Evolutionary conservation across 306 rosid genomes (phyloP).

Genomic region (Elaeagnus macrophylla): DNA sequence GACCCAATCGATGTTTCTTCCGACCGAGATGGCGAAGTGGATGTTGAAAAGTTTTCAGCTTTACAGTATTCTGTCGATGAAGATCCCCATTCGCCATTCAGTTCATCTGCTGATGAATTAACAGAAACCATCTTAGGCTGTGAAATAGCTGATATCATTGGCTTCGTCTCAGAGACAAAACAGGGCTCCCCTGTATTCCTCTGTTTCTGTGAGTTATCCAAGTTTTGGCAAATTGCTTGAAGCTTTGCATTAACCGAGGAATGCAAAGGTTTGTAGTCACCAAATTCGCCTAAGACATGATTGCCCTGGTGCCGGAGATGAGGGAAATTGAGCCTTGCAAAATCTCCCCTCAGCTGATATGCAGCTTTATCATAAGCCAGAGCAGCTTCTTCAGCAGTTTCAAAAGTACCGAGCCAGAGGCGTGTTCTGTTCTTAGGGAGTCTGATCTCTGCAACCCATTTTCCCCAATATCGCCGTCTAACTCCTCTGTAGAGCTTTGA

Average conservation of each 20-base stretch:
- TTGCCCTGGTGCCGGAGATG: constrained; percentile 64
- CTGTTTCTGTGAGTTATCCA: constrained; percentile 62
- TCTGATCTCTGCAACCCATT: constrained; percentile 98
- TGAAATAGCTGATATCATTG: constrained; percentile 1
- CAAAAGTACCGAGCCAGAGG: constrained; percentile 96
- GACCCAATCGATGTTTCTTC: constrained; percentile 29
- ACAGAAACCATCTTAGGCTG: not conserved
- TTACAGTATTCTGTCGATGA: no score
- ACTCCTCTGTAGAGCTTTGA: constrained; percentile 91
- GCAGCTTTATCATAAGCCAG: constrained; percentile 94
- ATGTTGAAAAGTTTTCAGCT: no score
- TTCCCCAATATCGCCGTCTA: constrained; percentile 94
- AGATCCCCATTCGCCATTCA: no score
- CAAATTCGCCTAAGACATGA: constrained; percentile 40
- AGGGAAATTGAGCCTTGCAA: constrained; percentile 84
- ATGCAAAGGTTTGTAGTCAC: constrained; percentile 59
- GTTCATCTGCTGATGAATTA: no score
- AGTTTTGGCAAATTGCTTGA: constrained; percentile 73
- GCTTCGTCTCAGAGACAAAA: constrained; percentile 21
- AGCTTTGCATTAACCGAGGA: constrained; percentile 94
- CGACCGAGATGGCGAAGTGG: no score
- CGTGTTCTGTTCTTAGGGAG: constrained; percentile 90
- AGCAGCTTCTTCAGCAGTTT: constrained; percentile 97
- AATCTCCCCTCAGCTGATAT: constrained; percentile 89
- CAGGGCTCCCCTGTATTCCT: constrained; percentile 38